These are phyloP conservation scores for Phialemoniopsis sp. DNA, from an alignment of 2,329 filamentous ascomycete genomes.

Conservation along the genomic window DNA sequence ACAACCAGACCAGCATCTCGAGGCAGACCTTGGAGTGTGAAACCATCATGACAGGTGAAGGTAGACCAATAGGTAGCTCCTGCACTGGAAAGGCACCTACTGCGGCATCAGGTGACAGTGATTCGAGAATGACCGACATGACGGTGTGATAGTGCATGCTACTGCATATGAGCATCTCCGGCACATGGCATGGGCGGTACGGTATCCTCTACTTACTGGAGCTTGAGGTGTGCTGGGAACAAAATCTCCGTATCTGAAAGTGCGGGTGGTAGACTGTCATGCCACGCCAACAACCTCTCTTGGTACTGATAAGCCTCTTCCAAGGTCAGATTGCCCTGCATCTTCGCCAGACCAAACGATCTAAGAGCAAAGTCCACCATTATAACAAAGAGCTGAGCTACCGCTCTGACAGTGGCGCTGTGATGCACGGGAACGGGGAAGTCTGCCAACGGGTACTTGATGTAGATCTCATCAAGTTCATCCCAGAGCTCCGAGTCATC, in stretches of 20 bases:
- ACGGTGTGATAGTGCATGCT: conserved; percentile 14
- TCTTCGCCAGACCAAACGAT: conserved; percentile 10
- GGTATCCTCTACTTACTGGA: no score
- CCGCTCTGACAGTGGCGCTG: conserved; percentile 18
- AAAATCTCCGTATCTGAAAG: conserved; percentile 18
- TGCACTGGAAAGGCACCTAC: no score
- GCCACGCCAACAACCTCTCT: conserved; percentile 11
- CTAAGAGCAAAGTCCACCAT: conserved; percentile 16
- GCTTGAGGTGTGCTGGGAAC: conserved; percentile 23
- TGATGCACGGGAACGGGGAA: conserved; percentile 15
- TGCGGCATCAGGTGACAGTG: no score
- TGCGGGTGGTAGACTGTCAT: conserved; percentile 15
- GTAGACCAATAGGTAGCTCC: no score
- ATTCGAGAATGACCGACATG: no score
- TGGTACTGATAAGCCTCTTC: conserved; percentile 15
- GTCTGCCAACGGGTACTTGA: conserved; percentile 19
- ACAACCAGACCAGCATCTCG: no score
- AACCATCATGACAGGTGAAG: no score
- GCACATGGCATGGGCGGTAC: no score
- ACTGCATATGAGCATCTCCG: no score
- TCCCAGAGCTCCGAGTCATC: conserved; percentile 16
- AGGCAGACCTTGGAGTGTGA: no score
- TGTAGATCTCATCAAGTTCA: conserved; percentile 24
- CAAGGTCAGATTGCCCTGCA: conserved; percentile 7
- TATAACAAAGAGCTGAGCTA: conserved; percentile 18